Conservation (phyloP, 495 filamentous ascomycete species). For the Trichoderma parareesei region DNA sequence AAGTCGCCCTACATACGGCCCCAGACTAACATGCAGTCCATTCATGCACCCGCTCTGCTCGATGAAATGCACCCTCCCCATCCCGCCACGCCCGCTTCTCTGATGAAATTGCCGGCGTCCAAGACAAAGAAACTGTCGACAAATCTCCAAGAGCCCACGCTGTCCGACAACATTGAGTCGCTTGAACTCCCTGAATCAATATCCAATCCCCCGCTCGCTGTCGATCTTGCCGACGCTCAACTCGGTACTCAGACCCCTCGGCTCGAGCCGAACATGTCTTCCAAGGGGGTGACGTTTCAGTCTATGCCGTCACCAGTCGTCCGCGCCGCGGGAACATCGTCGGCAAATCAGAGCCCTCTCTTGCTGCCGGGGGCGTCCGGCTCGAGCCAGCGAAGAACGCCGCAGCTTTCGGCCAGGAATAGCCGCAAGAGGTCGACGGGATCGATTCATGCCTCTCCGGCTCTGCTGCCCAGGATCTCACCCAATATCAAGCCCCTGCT, state of each 20-base stretch:
- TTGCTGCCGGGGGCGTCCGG: conserved; percentile 29
- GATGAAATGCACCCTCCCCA: neutral
- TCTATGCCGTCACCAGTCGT: conserved; percentile 41
- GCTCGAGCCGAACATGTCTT: conserved; percentile 20
- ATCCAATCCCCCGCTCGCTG: conserved; percentile 14
- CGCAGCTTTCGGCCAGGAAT: conserved; percentile 34
- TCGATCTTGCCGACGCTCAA: neutral
- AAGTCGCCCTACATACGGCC: conserved; percentile 43
- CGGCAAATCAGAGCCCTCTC: conserved; percentile 47
- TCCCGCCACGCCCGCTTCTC: conserved; percentile 60
- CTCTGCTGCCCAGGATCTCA: conserved; percentile 84
- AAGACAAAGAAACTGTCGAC: conserved; percentile 27
- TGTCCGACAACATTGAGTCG: conserved; percentile 57
- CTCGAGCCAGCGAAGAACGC: conserved; percentile 34
- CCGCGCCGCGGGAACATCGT: conserved; percentile 31
- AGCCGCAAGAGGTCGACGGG: conserved; percentile 63
- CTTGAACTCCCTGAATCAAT: conserved; percentile 58
- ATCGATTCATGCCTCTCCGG: conserved; percentile 72
- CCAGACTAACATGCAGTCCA: conserved; percentile 26
- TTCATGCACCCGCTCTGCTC: conserved; percentile 45
- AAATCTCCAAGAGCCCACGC: conserved; percentile 27
- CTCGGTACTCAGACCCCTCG: conserved; percentile 19
- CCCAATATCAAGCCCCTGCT: conserved; percentile 89
- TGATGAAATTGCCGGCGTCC: conserved; percentile 58
- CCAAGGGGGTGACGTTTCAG: conserved; percentile 31